These are phyloP conservation scores for Endoconidiophora laricicola DNA, from an alignment of 2,329 filamentous ascomycete species.

Conservation along the genomic window DNA sequence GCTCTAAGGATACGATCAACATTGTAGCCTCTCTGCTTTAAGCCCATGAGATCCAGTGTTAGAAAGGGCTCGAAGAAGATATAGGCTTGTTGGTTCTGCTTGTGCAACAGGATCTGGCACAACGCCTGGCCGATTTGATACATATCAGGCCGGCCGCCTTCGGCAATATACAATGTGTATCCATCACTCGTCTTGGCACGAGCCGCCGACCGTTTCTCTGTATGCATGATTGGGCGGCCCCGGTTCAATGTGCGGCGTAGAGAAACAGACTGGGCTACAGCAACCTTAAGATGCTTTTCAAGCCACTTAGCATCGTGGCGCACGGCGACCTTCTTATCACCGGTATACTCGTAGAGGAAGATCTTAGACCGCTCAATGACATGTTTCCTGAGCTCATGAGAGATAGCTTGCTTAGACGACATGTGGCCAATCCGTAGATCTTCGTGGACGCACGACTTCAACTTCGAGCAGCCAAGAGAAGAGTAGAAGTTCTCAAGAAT, in stretches of 20 bases:
- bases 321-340: conserved; percentile 60
- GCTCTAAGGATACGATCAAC: conserved; percentile 83
- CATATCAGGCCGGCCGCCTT: conserved; percentile 53
- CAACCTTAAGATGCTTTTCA: conserved; percentile 65
- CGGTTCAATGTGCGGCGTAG: conserved; percentile 55
- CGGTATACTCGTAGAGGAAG: conserved; percentile 62
- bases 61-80: conserved; percentile 84
- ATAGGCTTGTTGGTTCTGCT: conserved; percentile 76
- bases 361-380: conserved; percentile 78
- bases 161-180: conserved; percentile 60
- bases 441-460: conserved; percentile 65
- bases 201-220: conserved; percentile 60
- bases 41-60: conserved; percentile 63
- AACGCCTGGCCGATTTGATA: conserved; percentile 87
- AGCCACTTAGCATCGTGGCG: conserved; percentile 83
- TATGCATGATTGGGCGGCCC: conserved; percentile 51
- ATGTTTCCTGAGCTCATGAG: conserved; percentile 55
- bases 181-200: conserved; percentile 36
- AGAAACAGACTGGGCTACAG: conserved; percentile 61
- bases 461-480: conserved; percentile 57
- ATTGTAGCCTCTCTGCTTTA: conserved; percentile 84
- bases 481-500: conserved; percentile 69
- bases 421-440: conserved; percentile 55
- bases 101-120: conserved; percentile 60
- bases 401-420: conserved; percentile 50